Conservation (phyloP, 352 stramenopile species). For the Globisporangium nunn region DNA sequence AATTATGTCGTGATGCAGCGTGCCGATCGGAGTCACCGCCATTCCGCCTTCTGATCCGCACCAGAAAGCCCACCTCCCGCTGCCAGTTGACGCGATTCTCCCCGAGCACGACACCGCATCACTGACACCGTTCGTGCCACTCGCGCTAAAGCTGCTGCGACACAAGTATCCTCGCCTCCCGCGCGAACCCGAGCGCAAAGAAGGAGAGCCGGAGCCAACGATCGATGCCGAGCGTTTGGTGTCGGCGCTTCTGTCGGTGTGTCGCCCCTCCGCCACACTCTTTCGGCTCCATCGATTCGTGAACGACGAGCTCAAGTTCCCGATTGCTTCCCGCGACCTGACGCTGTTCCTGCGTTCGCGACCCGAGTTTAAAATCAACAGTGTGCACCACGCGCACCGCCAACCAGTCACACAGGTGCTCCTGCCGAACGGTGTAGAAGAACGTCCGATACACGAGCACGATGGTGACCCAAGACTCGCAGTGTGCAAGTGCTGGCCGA, state of each 20-base stretch:
- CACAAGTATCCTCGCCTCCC: constrained; percentile 42
- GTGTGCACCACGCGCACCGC: constrained; percentile 21
- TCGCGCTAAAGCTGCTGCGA: constrained; percentile 40
- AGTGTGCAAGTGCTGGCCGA: constrained; percentile 30
- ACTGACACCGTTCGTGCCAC: constrained; percentile 28
- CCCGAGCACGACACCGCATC: constrained; percentile 41
- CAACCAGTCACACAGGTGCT: constrained; percentile 15
- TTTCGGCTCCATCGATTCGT: constrained; percentile 55
- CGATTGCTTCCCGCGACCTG: constrained; percentile 32
- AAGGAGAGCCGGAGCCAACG: constrained; percentile 2
- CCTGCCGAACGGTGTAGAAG: constrained; percentile 6
- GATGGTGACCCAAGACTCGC: constrained; percentile 29
- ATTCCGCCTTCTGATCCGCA: constrained; percentile 13
- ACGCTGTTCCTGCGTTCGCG: constrained; percentile 30
- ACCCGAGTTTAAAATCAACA: constrained; percentile 34
- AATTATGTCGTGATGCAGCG: constrained; percentile 17
- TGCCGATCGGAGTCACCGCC: constrained; percentile 42
- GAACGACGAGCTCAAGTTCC: constrained; percentile 32
- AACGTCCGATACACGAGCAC: constrained; percentile 7
- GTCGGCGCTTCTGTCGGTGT: constrained; percentile 25
- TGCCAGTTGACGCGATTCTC: constrained; percentile 52
- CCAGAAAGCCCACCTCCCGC: constrained; percentile 27
- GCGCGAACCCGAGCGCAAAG: constrained; percentile 2
- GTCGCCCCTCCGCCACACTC: constrained; percentile 49
- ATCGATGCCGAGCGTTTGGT: constrained; percentile 30